phyloP scores from a whole-genome alignment of 108 stramenopile species.

The Skeletonema potamos region DNA sequence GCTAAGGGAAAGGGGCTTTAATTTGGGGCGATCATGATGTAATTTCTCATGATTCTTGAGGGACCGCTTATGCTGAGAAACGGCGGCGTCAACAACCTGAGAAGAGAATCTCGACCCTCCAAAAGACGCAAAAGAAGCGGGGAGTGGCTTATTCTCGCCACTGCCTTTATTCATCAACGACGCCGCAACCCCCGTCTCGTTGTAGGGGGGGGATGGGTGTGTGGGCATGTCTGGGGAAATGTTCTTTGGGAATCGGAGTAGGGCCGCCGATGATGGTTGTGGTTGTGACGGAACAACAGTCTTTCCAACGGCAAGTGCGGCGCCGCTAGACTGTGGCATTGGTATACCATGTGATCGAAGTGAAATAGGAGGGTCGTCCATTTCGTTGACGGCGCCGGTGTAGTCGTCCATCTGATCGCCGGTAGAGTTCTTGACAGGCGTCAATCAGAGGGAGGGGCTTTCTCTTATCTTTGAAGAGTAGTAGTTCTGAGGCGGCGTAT shows the following conservation, averaged over 20 bases:
- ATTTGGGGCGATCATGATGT: neutral
- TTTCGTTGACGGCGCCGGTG: neutral
- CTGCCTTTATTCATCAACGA: neutral
- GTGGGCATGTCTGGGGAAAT: neutral
- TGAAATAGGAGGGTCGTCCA: neutral
- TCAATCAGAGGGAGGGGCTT: neutral
- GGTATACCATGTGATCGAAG: neutral
- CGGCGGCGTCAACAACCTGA: neutral
- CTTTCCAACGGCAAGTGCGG: neutral
- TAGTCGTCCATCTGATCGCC: neutral
- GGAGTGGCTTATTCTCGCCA: neutral
- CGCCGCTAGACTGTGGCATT: neutral
- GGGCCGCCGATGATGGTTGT: neutral
- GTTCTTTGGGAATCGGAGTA: neutral
- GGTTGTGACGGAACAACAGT: neutral
- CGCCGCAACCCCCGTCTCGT: neutral
- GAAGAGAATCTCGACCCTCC: neutral
- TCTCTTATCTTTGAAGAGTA: neutral
- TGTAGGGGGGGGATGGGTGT: neutral
- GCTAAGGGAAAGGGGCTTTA: neutral
- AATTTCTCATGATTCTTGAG: neutral
- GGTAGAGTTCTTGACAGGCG: neutral
- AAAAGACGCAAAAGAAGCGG: neutral
- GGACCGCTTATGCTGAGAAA: neutral
- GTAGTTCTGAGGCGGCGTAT: neutral